Evolutionary conservation across 768 basidiomycete species (phyloP).

Genomic region (Auriscalpium microsporum): DNA sequence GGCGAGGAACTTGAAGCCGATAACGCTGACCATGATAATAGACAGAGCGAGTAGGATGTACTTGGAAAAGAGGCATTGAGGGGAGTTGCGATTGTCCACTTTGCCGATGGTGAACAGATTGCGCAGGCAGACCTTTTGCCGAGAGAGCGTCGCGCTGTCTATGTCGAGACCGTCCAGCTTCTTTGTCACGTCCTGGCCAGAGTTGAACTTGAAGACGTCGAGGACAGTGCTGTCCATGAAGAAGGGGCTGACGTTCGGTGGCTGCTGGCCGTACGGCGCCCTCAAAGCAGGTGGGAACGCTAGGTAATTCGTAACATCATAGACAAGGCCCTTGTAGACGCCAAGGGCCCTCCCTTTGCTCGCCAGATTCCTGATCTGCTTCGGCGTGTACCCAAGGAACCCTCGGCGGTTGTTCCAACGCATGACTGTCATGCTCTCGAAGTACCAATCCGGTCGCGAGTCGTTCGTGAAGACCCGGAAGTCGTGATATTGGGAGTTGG

Average conservation of each 20-base stretch:
- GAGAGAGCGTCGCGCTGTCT: conserved; percentile 46
- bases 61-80: conserved; percentile 85
- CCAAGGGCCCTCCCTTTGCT: conserved; percentile 55
- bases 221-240: conserved; percentile 72
- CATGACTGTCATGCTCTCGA: conserved; percentile 88
- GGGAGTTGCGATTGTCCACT: conserved; percentile 85
- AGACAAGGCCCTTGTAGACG: conserved; percentile 82
- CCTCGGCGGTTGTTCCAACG: conserved; percentile 84
- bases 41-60: conserved; percentile 89
- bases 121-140: conserved; percentile 83
- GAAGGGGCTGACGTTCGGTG: conserved; percentile 33
- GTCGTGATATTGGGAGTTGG: conserved; percentile 84
- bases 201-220: conserved; percentile 64
- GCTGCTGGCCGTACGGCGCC: conserved; percentile 40
- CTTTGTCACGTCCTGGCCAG: conserved; percentile 80
- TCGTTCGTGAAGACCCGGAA: conserved; percentile 88
- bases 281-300: conserved; percentile 51
- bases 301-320: conserved; percentile 81
- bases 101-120: conserved; percentile 90
- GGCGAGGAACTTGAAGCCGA: conserved; percentile 93
- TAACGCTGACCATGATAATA: conserved; percentile 86
- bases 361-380: conserved; percentile 67
- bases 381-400: conserved; percentile 77
- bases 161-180: conserved; percentile 54
- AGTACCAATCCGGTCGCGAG: conserved; percentile 97